These are phyloP conservation scores for Schizopora paradoxa DNA, from an alignment of 1,284 basidiomycete species.

Conservation along the genomic window DNA sequence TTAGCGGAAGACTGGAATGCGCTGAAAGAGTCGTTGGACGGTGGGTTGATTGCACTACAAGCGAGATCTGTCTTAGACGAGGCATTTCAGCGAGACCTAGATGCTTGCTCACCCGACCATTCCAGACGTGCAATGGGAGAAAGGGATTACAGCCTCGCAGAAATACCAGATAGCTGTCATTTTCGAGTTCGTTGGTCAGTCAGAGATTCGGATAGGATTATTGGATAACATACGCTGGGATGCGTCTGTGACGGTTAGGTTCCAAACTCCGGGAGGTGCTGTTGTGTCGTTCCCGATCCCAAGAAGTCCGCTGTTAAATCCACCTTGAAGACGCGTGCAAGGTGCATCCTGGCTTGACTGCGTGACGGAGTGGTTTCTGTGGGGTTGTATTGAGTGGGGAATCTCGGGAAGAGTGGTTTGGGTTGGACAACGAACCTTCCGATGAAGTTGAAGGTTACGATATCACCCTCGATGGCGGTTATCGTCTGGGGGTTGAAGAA, in stretches of 20 bases:
- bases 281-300: slow-evolving; percentile 4
- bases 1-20: background rate
- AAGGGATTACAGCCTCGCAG: slow-evolving; percentile 14
- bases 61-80: background rate
- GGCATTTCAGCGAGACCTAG: background rate
- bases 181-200: too few relatives aligned
- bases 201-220: background rate
- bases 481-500: slow-evolving; percentile 5
- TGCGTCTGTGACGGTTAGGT: background rate
- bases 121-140: slow-evolving; percentile 16
- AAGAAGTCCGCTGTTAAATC: slow-evolving; percentile 11
- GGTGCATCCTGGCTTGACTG: background rate
- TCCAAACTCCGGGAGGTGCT: background rate
- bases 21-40: background rate
- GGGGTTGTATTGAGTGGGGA: background rate
- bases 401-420: background rate
- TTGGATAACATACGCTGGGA: slow-evolving; percentile 9
- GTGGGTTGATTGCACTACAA: background rate
- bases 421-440: background rate
- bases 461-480: slow-evolving; percentile 4
- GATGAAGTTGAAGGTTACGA: slow-evolving; percentile 13
- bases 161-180: slow-evolving; percentile 17
- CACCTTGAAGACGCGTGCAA: background rate
- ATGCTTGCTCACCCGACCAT: slow-evolving; percentile 19
- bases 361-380: background rate